Conservation (phyloP, 1,139 yeast genomes). For the Yamadazyma sp. region DNA sequence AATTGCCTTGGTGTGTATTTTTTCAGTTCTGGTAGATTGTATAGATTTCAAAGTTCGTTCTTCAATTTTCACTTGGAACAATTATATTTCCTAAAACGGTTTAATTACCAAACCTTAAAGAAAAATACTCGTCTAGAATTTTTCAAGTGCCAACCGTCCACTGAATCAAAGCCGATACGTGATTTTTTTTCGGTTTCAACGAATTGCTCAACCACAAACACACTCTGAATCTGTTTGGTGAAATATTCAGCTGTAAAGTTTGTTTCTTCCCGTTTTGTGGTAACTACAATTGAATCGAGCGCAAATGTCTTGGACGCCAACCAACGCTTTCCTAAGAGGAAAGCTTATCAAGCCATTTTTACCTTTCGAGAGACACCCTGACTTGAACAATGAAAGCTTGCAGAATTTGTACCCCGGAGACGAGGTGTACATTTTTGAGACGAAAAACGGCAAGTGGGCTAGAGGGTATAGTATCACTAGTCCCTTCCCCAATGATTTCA, state of each 20-base stretch:
- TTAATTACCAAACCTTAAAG: constrained; percentile 7
- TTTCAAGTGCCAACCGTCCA: not conserved
- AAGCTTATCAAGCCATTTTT: constrained; percentile 58
- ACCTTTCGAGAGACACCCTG: constrained; percentile 56
- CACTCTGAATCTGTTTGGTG: too few relatives aligned
- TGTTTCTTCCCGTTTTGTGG: too few relatives aligned
- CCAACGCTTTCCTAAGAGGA: constrained; percentile 45
- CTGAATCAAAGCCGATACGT: not conserved
- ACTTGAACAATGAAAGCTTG: constrained; percentile 39
- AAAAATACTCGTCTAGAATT: constrained; percentile 1
- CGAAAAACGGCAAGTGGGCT: constrained; percentile 67
- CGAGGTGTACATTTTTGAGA: constrained; percentile 74
- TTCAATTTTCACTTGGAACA: constrained; percentile 1
- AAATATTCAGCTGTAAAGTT: too few relatives aligned
- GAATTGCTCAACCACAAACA: too few relatives aligned
- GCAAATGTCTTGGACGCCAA: constrained; percentile 41
- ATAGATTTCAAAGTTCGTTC: not conserved
- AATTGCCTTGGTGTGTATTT: too few relatives aligned
- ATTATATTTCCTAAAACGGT: constrained; percentile 17
- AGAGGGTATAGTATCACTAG: constrained; percentile 68
- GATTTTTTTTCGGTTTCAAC: not conserved
- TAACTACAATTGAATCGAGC: not conserved
- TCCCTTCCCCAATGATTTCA: constrained; percentile 70
- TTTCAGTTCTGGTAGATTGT: not conserved
- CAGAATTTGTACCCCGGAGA: constrained; percentile 76